Base-by-base conservation (phyloP, 1,284 basidiomycete species). In the Ustilago nuda region DNA sequence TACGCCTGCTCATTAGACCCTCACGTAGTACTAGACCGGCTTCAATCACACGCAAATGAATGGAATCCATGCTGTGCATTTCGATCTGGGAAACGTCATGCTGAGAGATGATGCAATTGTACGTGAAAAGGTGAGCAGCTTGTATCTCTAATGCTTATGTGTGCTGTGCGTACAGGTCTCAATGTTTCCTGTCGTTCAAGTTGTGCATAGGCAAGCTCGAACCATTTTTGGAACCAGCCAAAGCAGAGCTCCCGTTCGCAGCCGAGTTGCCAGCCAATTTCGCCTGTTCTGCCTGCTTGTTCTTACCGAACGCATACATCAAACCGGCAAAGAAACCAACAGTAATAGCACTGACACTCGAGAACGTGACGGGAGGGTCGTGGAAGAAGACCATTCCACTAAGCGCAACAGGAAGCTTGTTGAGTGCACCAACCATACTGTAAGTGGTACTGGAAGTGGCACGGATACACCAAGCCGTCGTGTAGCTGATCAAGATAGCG, bases 401-500 rank as follows among this genome's bases (percentile, higher is more conserved):
- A 30, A 85, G 59, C 2, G 97, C 97, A 41, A 99, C 93, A 19
- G 97, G 97, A 15, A 99, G 90, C 88, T 99, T 99, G 89, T 99
- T 99, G 80, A 99, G 87, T 0, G 97, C 97, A 8, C 97, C 97
- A 58, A 98, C 95, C 97, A 99, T 99, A 79, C 93, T 95, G 85
- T 98, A 99, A 8, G 97, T 99, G 50, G 97, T 99, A 78, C 95
- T 98, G 74, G 93, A 95, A 33, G 96, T 98, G 32, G 92, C 92
- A 53, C 97, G 92, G 50, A 99, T 92, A 86, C 97, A 99, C 97
- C 97, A 99, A 11, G 97, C 97, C 13, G 97, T 99, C 7, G 94
- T 95, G 87, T 96, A 99, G 36, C 94, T 96, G 84, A 99, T 99
- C 61, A 94, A 93, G 36, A 98, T 96, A 11, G 97, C 97, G 8